Base-by-base conservation (phyloP, 2,329 filamentous ascomycete species). In the Tolypocladium amazonense region DNA sequence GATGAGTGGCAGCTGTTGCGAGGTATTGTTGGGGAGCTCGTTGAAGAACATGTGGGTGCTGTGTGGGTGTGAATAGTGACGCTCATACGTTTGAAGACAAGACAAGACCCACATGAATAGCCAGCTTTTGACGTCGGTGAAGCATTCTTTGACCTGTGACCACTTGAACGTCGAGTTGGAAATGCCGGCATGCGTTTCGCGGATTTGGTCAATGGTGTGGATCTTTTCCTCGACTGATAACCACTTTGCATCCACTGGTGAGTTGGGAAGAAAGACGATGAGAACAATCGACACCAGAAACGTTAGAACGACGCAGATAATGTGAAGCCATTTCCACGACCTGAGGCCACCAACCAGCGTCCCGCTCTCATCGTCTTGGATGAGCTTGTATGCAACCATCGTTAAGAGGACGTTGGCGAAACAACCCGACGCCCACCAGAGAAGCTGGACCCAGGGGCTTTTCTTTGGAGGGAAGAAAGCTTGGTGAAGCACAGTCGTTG, bases 251-350 rank as follows among this genome's bases (percentile, higher is more conserved):
- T 65, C 62, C 7, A 64, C 59, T 0, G 65, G 62, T 3, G 63
- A 64, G 59, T 66, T 66, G 18, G 65, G 65, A 20, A 66, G 58
- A 45, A 66, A 65, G 50, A 65, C 39, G 9, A 59, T 52, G 1
- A 67, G 60, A 5, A 65, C 60, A 4, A 63, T 41, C 5, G 59
- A 27, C 9, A 60, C 59, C 20, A 60, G 18, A 15, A 85, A 78
- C 1, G 82, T 84, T 60, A 85, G 80, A 6, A 84, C 60, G 4
- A 79, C 72, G 57, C 75, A 76, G 65, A 82, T 79, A 54, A 82
- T 79, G 64, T 82, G 84, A 72, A 84, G 80, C 81, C 81, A 84
- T 61, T 71, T 71, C 60, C 65, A 66, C 18, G 65, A 67, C 7
- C 54, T 59, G 20, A 67, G 56, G 18, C 61, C 60, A 25, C 65